A percentile compares a stretch with the other conserved stretches of the same genome.
These are phyloP conservation scores for Avena eriantha DNA, from an alignment of 176 grass and related monocot species.

Conservation along the genomic window DNA sequence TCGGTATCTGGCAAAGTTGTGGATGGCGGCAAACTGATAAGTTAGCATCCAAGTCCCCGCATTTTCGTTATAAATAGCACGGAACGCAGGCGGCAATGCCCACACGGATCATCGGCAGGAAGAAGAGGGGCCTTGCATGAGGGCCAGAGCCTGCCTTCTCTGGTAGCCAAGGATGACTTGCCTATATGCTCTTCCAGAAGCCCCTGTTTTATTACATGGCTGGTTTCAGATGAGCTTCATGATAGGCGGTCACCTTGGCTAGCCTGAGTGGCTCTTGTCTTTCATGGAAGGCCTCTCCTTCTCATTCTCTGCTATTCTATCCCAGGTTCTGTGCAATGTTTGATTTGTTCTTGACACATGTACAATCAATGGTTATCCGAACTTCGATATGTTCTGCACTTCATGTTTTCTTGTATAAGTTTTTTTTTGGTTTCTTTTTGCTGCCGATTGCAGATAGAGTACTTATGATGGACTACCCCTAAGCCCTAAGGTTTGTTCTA, in stretches of 20 bases:
- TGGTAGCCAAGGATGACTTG: slow-evolving; percentile 81
- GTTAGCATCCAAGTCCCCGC: background rate
- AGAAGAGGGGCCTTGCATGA: slow-evolving; percentile 65
- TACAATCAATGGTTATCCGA: background rate
- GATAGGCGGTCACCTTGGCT: slow-evolving; percentile 75
- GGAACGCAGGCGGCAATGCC: background rate
- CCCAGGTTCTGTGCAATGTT: background rate
- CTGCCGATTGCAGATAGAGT: background rate
- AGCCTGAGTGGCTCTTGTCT: slow-evolving; percentile 55
- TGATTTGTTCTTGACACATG: background rate
- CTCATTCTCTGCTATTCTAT: slow-evolving; percentile 14
- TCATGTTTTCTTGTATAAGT: background rate
- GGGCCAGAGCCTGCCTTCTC: slow-evolving; percentile 44
- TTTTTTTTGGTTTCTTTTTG: background rate
- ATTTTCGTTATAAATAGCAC: slow-evolving; percentile 41
- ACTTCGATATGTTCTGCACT: background rate
- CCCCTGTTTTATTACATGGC: background rate
- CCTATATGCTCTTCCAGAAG: slow-evolving; percentile 47
- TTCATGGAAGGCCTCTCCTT: slow-evolving; percentile 60
- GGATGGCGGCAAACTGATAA: slow-evolving; percentile 20
- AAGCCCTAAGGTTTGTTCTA: background rate
- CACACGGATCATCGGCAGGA: background rate
- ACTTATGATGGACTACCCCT: background rate
- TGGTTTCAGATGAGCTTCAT: slow-evolving; percentile 33
- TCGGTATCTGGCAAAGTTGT: slow-evolving; percentile 16